Conservation (phyloP, 2,329 filamentous ascomycete genomes). For the Rutstroemia sp. region DNA sequence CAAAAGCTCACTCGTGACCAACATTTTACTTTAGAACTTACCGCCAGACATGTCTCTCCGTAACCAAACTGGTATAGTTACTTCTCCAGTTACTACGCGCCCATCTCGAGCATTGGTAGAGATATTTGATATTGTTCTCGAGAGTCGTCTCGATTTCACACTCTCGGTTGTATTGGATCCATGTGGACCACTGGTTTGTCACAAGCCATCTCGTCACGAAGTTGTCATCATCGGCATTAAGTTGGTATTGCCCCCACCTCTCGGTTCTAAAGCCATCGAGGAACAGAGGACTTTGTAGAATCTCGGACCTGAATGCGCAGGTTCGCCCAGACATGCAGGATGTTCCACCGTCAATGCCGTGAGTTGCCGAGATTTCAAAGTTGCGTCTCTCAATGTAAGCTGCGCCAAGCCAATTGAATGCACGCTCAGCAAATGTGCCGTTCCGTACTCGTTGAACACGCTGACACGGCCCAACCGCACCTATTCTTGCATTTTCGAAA, state of each 20-base stretch:
- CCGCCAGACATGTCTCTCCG: slow-evolving; percentile 79
- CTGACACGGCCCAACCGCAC: slow-evolving; percentile 89
- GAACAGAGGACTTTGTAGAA: slow-evolving; percentile 79
- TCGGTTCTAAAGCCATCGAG: slow-evolving; percentile 86
- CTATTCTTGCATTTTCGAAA: slow-evolving; percentile 76
- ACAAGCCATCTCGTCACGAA: slow-evolving; percentile 97
- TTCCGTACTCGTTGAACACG: slow-evolving; percentile 61
- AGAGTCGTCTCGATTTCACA: slow-evolving; percentile 90
- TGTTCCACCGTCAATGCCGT: slow-evolving; percentile 90
- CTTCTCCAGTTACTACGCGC: slow-evolving; percentile 96
- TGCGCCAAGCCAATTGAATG: slow-evolving; percentile 86
- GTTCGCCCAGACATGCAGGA: slow-evolving; percentile 94
- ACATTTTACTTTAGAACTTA: slow-evolving; percentile 45
- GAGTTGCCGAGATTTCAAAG: slow-evolving; percentile 93
- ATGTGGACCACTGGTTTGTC: slow-evolving; percentile 85
- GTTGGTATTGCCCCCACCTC: slow-evolving; percentile 78
- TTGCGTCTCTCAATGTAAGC: slow-evolving; percentile 91
- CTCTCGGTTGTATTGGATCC: slow-evolving; percentile 87
- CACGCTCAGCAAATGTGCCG: slow-evolving; percentile 49
- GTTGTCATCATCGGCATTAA: slow-evolving; percentile 97
- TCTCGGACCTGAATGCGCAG: slow-evolving; percentile 83
- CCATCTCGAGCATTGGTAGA: slow-evolving; percentile 92
- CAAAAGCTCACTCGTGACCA: neutral
- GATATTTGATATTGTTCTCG: slow-evolving; percentile 79
- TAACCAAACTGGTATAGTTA: slow-evolving; percentile 84